Conservation (phyloP, 2,329 filamentous ascomycete genomes). For the Fusarium annulatum region DNA sequence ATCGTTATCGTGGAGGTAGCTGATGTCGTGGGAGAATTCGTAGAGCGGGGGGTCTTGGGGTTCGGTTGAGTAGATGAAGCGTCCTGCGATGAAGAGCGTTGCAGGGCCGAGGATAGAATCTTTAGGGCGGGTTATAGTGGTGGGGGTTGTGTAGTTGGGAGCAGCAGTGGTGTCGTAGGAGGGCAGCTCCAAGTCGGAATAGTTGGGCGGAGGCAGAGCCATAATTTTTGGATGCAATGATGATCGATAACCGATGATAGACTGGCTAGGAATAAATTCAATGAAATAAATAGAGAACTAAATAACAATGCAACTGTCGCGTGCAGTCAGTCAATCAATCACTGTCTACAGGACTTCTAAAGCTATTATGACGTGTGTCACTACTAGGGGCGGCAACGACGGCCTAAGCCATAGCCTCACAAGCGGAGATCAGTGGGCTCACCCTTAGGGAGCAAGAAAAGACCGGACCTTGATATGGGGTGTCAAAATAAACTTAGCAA, state of each 20-base stretch:
- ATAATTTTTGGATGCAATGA: constrained; percentile 12
- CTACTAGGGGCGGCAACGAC: neutral
- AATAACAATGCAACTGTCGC: constrained; percentile 22
- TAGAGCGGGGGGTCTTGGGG: constrained; percentile 48
- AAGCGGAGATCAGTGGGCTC: neutral
- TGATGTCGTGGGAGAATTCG: constrained; percentile 51
- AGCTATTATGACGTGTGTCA: constrained; percentile 34
- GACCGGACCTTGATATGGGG: too few relatives aligned
- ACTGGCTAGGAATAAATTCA: neutral
- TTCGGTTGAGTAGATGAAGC: constrained; percentile 49
- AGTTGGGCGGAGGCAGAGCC: constrained; percentile 22
- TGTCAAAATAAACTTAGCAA: too few relatives aligned
- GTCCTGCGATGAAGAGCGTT: constrained; percentile 49
- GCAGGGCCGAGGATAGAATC: constrained; percentile 43
- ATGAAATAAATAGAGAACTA: neutral
- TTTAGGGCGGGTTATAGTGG: constrained; percentile 11
- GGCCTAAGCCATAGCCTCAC: constrained; percentile 9
- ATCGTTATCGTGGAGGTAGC: constrained; percentile 48
- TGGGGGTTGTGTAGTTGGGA: constrained; percentile 1
- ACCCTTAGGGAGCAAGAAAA: too few relatives aligned
- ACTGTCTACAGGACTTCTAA: constrained; percentile 4
- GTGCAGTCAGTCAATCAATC: constrained; percentile 3
- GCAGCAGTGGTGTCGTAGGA: constrained; percentile 39
- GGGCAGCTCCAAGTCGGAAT: constrained; percentile 30
- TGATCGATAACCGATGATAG: neutral